phyloP scores from a whole-genome alignment of 1,284 basidiomycete genomes.

The Irpex sp. region DNA sequence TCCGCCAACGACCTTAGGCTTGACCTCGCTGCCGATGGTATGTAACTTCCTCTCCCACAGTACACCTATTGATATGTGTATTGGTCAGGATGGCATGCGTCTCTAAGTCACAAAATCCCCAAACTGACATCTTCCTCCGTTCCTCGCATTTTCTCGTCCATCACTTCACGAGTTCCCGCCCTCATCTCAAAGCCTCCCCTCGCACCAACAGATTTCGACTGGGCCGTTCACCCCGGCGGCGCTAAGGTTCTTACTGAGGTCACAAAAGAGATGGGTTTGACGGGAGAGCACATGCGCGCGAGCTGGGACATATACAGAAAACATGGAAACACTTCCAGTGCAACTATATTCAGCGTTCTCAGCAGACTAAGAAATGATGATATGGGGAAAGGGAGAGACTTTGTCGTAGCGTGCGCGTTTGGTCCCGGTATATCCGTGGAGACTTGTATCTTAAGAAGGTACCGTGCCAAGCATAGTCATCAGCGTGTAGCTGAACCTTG shows the following conservation, averaged over 20 bases:
- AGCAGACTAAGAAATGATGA: neutral
- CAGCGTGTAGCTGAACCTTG: too few relatives aligned
- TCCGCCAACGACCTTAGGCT: slow-evolving; percentile 9
- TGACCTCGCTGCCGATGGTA: slow-evolving; percentile 8
- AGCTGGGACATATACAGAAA: neutral
- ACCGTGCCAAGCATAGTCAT: neutral
- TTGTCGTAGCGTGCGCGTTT: slow-evolving; percentile 3
- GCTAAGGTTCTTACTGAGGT: slow-evolving; percentile 9
- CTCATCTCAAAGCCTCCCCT: neutral
- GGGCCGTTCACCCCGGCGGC: slow-evolving; percentile 11
- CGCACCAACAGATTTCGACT: slow-evolving; percentile 8
- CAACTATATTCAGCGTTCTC: slow-evolving; percentile 7
- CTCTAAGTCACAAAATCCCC: slow-evolving; percentile 7
- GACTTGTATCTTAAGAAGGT: slow-evolving; percentile 1
- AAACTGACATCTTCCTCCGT: slow-evolving; percentile 6
- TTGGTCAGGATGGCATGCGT: slow-evolving; percentile 10
- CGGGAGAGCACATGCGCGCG: neutral
- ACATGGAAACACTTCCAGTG: slow-evolving; percentile 4
- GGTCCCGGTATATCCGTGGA: slow-evolving; percentile 5
- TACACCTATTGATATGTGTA: neutral
- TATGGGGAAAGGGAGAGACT: slow-evolving; percentile 1
- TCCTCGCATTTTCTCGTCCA: slow-evolving; percentile 9
- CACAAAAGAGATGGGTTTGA: slow-evolving; percentile 5
- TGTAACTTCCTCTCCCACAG: neutral
- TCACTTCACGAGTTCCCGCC: slow-evolving; percentile 3